Base-by-base conservation (phyloP, 2,329 filamentous ascomycete genomes). In the Cercospora zeina region DNA sequence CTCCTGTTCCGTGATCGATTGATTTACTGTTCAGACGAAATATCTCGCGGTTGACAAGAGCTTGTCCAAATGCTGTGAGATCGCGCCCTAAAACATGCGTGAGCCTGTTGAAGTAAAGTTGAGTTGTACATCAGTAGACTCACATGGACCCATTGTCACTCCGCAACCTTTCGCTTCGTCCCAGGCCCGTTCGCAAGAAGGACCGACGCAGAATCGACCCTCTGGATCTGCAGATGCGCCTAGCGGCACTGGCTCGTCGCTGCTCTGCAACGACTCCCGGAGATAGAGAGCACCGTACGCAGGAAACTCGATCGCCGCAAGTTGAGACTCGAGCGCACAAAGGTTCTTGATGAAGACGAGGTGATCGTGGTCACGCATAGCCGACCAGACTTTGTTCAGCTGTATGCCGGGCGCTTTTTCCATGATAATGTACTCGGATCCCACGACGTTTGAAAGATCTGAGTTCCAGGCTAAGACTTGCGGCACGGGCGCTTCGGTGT, bases 311-410 rank as follows among this genome's bases (percentile, higher is more conserved):
- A 59, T 51, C 27, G 54, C 16, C 9, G 54, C 54, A 37, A 62
- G 45, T 24, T 58, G 39, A 16, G 54, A 53, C 31, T 62, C 54
- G 24, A 62, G 31, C 1, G 54, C 54, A 30, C 54, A 54, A 33
- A 62, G 34, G 11, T 59, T 62, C 19, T 47, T 62, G 42, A 58
- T 33, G 14, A 62, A 24, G 5, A 36, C 27, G 4, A 59, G 50
- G n/a, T 62, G 59, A 16, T 50, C 27, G 11, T 33, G 30, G 14
- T 51, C 27, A 4, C 27, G 49, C 58, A 61, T 53, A 2, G 16
- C 33, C 6, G 59, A 67, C 74, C 74, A 77, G n/a, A 65, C 65
- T 1, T 67, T 67, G 54, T 68, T 68, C 9, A 77, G 62, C 47
- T 72, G 69, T 71, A 71, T 77, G 73, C 42, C 63, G 67, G 66